Evolutionary conservation across 2,329 filamentous ascomycete species (phyloP), one percentile per base, ranked within the genome.

Genomic region (Stemphylium vesicarium): DNA sequence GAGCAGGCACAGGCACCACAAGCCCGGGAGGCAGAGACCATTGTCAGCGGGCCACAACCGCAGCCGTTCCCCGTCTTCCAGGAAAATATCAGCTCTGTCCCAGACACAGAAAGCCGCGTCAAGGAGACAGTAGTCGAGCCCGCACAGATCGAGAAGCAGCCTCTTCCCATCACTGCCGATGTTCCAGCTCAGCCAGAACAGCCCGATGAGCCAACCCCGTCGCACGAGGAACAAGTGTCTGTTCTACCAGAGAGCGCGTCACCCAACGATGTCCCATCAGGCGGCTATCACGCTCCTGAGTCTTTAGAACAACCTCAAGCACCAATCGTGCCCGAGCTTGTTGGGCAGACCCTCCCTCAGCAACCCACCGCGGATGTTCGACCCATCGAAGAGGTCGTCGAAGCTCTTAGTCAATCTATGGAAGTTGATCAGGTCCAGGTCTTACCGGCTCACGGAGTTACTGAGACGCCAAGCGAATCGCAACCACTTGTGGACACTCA

Each of bases 401-500:
- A 52, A 39, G 35, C 52, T 35, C 1, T 37, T 20, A 13, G 38
- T 35, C 26, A 35, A 7, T 33, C 39, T 22, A n/a, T 37, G 16
- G 61, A 63, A 37, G 15, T 8, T 7, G 59, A 60, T 32, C 35
- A 50, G 20, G 33, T 24, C n/a, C 6, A 18, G 4, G 9, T 35
- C 13, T 18, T 37, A 26, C 20, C 33, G 3, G 26, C 18, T 24
- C 4, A 18, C 15, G 29, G 24, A 8, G 10, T 40, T 24, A n/a
- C 32, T n/a, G 60, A 64, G 29, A 22, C 48, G 33, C 50, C n/a
- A 29, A 33, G 43, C 9, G 50, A 58, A 51, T 35, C 40, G 15
- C 50, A 40, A 35, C 15, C 31, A 24, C 18, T 41, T 29, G 50
- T 46, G 15, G 50, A 60, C 10, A 26, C 33, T 15, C 20, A 31